Base-by-base conservation (phyloP, 371 early-diverging fungal species). In the Rhizopus stolonifer region DNA sequence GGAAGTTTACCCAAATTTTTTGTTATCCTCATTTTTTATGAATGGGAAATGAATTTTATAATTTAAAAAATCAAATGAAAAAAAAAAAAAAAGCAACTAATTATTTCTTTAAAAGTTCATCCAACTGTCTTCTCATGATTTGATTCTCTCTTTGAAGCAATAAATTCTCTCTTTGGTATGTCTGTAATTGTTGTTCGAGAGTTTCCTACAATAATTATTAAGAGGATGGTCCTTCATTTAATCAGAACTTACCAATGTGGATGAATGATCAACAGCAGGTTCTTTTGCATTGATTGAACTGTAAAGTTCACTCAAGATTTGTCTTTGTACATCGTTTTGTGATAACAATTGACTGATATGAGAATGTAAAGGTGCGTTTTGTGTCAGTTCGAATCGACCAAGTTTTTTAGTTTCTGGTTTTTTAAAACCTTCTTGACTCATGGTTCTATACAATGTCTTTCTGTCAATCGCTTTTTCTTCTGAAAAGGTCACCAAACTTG, bases 141-240 rank as follows among this genome's bases (percentile, higher is more conserved):
- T 80, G 79, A 31, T 82, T 84, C 47, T 84, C 81, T 56, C 75
- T 69, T 50, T 74, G 67, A 43, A 84, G 54, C 34, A 64, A 55
- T 11, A 74, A 66, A 48, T 81, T 84, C 42, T 84, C 84, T 11
- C 76, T 61, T 24, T 67, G 52, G 8, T 70, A 64, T 0, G 55
- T 17, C 33, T 82, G 81, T 0, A 80, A 46, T 47, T 73, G 79
- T 14, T 64, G 71, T 32, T 81, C 79, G 40, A 77, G 42, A 11
- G 55, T 43, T 17, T 64, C 65, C 67, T 61, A 58, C 19, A n/a
- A 1, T 23, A 14, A 54, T n/a, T n/a, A n/a, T n/a, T n/a, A n/a
- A n/a, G n/a, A n/a, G n/a, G n/a, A n/a, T n/a, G n/a, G n/a, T n/a
- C n/a, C n/a, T n/a, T n/a, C n/a, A n/a, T n/a, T n/a, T n/a, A n/a